Evolutionary conservation across 2,329 filamentous ascomycete genomes (phyloP).

Genomic region (Diaporthe batatas): DNA sequence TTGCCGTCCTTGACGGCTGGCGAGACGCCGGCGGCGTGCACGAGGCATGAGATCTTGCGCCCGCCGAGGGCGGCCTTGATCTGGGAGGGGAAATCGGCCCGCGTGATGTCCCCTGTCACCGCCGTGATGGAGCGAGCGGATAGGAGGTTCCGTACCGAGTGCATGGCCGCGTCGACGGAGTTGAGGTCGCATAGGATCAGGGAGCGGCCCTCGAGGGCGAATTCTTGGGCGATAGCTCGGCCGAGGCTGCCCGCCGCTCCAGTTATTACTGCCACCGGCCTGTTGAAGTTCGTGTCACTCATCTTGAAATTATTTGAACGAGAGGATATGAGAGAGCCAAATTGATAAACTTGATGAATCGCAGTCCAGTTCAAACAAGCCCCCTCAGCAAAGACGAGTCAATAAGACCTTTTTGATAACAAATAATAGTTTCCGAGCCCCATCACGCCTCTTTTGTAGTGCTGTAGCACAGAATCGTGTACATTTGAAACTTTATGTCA

Average conservation of each 20-base stretch:
- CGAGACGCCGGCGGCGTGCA: slow-evolving; percentile 25
- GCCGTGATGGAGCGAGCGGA: slow-evolving; percentile 25
- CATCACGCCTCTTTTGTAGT: not conserved
- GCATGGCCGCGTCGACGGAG: slow-evolving; percentile 26
- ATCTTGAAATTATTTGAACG: not conserved
- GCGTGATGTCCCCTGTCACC: slow-evolving; percentile 30
- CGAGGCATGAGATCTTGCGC: slow-evolving; percentile 27
- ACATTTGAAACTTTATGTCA: not conserved
- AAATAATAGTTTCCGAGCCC: accelerated
- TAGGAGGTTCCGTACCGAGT: slow-evolving; percentile 18
- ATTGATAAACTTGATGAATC: not conserved
- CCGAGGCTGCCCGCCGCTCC: slow-evolving; percentile 14
- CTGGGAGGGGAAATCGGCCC: slow-evolving; percentile 3
- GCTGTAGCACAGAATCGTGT: not conserved
- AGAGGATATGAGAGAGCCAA: not conserved
- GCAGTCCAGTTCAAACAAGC: not conserved
- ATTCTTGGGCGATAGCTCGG: slow-evolving; percentile 22
- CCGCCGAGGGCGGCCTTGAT: slow-evolving; percentile 26
- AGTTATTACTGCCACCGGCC: slow-evolving; percentile 21
- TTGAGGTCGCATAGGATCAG: slow-evolving; percentile 31
- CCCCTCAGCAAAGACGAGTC: not conserved
- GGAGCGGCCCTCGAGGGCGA: slow-evolving; percentile 24
- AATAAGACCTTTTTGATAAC: not conserved
- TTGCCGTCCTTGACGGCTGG: slow-evolving; percentile 21
- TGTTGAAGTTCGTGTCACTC: not conserved